Evolutionary conservation across 2,329 filamentous ascomycete species (phyloP).

Genomic region (Scedosporium apiospermum): DNA sequence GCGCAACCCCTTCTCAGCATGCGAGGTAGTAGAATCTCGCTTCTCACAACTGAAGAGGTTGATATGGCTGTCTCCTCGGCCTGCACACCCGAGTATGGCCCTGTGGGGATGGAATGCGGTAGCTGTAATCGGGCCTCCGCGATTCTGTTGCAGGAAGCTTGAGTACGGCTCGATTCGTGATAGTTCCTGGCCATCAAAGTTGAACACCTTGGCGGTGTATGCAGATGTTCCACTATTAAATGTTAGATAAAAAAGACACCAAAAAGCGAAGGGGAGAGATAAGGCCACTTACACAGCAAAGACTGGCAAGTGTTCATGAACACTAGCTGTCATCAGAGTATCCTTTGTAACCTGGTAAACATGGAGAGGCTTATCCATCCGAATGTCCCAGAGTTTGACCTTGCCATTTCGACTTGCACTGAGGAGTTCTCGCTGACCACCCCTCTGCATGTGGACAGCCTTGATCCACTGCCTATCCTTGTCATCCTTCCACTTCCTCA

Average conservation of each 20-base stretch:
- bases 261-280: neutral
- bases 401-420: slow-evolving; percentile 88
- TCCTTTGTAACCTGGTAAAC: slow-evolving; percentile 67
- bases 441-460: slow-evolving; percentile 92
- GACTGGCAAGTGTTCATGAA: slow-evolving; percentile 92
- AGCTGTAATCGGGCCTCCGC: slow-evolving; percentile 71
- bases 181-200: slow-evolving; percentile 70
- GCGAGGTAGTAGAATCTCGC: slow-evolving; percentile 17
- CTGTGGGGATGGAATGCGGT: slow-evolving; percentile 94
- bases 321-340: slow-evolving; percentile 74
- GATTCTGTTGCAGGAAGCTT: slow-evolving; percentile 74
- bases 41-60: slow-evolving; percentile 73
- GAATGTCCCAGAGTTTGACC: slow-evolving; percentile 92
- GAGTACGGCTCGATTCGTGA: slow-evolving; percentile 84
- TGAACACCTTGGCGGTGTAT: slow-evolving; percentile 86
- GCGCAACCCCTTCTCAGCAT: neutral
- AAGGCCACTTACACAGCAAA: slow-evolving; percentile 70
- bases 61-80: slow-evolving; percentile 79
- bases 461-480: slow-evolving; percentile 80
- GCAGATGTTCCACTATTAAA: slow-evolving; percentile 67
- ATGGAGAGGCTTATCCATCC: slow-evolving; percentile 69
- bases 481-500: slow-evolving; percentile 94
- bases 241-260: neutral
- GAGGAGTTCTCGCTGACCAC: slow-evolving; percentile 82
- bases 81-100: slow-evolving; percentile 81